These are phyloP conservation scores for Albophoma yamanashiensis DNA, from an alignment of 2,329 filamentous ascomycete genomes.

Conservation along the genomic window DNA sequence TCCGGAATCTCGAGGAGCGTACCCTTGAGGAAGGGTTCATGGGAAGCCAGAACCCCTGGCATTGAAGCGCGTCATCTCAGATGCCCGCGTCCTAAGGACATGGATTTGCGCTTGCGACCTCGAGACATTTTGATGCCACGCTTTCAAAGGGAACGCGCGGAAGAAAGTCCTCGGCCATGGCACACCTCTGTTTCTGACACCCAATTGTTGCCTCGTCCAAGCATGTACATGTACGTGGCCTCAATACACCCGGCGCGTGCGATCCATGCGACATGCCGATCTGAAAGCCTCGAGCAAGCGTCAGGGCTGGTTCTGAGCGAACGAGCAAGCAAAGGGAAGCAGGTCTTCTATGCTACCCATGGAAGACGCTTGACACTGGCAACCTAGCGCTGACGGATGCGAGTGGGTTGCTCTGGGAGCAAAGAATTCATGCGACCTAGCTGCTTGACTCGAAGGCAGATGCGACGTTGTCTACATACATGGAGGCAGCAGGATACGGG, in stretches of 20 bases:
- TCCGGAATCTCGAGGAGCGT: constrained; percentile 86
- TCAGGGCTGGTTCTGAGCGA: neutral
- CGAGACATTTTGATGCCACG: neutral
- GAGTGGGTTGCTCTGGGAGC: neutral
- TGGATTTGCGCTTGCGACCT: neutral
- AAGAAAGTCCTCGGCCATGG: neutral
- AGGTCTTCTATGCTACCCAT: neutral
- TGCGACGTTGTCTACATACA: neutral
- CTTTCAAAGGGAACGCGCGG: neutral
- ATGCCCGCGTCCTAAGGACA: neutral
- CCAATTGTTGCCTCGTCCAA: neutral
- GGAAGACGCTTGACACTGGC: neutral
- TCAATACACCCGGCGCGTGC: neutral
- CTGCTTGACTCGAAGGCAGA: neutral
- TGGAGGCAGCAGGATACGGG: neutral
- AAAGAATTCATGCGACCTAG: neutral
- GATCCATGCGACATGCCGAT: neutral
- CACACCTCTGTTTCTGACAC: neutral
- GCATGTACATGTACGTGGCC: neutral
- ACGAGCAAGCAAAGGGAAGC: neutral
- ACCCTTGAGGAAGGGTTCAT: constrained; percentile 90
- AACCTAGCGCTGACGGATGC: neutral
- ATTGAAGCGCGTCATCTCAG: constrained; percentile 37
- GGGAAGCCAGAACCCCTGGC: constrained; percentile 52
- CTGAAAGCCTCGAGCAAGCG: neutral